Evolutionary conservation across 139 green algal genomes (phyloP), one percentile per base, ranked within the genome.

Genomic region (Auxenochlorella protothecoides): DNA sequence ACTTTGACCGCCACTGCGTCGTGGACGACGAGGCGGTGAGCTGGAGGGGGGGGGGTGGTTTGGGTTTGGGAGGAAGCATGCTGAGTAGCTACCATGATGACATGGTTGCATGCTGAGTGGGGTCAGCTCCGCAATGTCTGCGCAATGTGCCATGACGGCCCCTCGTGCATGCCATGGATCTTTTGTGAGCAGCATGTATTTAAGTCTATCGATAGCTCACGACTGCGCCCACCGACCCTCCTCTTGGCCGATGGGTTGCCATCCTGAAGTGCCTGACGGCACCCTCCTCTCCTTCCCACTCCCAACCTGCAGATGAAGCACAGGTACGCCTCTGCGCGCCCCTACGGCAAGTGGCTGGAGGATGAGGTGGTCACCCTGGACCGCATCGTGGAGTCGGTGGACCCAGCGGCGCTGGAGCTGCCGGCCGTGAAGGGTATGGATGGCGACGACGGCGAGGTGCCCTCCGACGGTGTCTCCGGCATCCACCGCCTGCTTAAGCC

Each of bases 261-360:
- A 51, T 7, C 63, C 63, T 67, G 63, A 11, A 11, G 10, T 67
- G 63, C 13, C 7, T 11, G 12, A 51, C 13, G 12, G 7, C 7
- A 2, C 15, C 63, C 10, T 67, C 63, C 63, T 11, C 27, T 14
- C 10, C 63, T 11, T 52, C 63, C 63, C 63, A 11, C 15, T 51
- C 63, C 63, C 63, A 4, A 15, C 65, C 12, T 27, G 61, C 79
- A 90, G 77, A 77, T 92, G 79, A 93, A 93, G 78, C 75, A 80
- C 52, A 79, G 79, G 55, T 95, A 94, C 76, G 78, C 85, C 53
- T 74, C 57, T 14, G 66, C 73, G 66, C 77, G 83, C n/a, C 91
- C 93, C 3, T 98, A 97, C 77, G 80, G 79, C 61, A 74, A 92
- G 62, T 98, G 91, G 90, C 77, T 97, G 55, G 78, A 77, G 3